Evolutionary conservation across 2,329 filamentous ascomycete species (phyloP).

Genomic region (Neofusicoccum parvum): DNA sequence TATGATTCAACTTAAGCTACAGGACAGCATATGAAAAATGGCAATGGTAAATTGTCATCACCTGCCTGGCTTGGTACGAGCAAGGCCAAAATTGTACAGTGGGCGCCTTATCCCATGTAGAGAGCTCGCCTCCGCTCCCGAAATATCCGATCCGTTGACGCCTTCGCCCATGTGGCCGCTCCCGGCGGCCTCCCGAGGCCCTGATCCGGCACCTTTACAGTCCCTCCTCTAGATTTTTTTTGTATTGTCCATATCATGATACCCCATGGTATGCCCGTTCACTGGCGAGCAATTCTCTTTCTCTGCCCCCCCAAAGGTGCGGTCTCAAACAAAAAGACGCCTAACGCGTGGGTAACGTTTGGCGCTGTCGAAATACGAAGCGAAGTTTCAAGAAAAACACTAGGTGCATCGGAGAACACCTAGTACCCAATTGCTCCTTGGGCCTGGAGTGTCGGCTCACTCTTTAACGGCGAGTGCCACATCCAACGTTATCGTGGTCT

Average conservation of each 20-base stretch:
- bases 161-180: constrained; percentile 9
- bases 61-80: not conserved
- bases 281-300: not conserved
- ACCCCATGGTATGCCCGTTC: not conserved
- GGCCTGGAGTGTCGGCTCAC: not conserved
- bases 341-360: not conserved
- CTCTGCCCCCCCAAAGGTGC: not conserved
- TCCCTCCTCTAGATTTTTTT: constrained; percentile 6
- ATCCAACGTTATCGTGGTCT: constrained; percentile 42
- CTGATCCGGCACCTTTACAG: not conserved
- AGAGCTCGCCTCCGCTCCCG: not conserved
- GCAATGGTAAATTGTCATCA: constrained; percentile 11
- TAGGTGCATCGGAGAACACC: constrained; percentile 2
- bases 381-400: not conserved
- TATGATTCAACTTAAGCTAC: not conserved
- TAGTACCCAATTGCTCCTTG: not conserved
- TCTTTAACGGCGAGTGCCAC: not conserved
- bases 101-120: not conserved
- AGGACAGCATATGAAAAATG: not conserved
- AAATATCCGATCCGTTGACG: constrained; percentile 13
- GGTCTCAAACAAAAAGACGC: not conserved
- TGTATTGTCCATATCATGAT: constrained; percentile 2
- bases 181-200: constrained; percentile 5
- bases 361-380: not conserved
- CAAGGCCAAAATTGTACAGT: constrained; percentile 14